Conservation (phyloP, 352 stramenopile genomes). For the Pythium diclinum region DNA sequence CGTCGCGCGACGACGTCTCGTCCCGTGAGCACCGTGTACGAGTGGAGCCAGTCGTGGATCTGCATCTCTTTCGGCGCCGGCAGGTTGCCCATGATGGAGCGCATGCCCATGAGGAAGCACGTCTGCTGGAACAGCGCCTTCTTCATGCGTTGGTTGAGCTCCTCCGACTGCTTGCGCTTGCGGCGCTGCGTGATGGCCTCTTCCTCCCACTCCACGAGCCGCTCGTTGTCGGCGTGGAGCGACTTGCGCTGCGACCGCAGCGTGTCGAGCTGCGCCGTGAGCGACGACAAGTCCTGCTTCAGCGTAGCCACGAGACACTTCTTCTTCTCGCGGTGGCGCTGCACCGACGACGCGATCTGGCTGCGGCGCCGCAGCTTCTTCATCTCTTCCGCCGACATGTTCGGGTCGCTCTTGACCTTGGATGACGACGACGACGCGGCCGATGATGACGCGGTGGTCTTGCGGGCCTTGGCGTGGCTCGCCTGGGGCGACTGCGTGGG, state of each 20-base stretch:
- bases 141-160: constrained; percentile 55
- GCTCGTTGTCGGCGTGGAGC: constrained; percentile 40
- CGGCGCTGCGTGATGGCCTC: constrained; percentile 55
- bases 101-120: constrained; percentile 52
- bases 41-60: constrained; percentile 77
- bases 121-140: constrained; percentile 70
- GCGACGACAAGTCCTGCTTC: constrained; percentile 39
- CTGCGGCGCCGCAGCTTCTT: constrained; percentile 55
- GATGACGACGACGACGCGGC: not conserved
- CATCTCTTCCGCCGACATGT: constrained; percentile 43
- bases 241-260: constrained; percentile 43
- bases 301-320: constrained; percentile 46
- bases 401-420: constrained; percentile 21
- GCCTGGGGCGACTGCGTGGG: constrained; percentile 4
- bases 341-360: constrained; percentile 65
- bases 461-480: constrained; percentile 6
- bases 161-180: constrained; percentile 56
- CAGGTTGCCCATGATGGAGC: constrained; percentile 34
- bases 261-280: constrained; percentile 40
- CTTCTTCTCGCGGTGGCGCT: constrained; percentile 70
- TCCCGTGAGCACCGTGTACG: constrained; percentile 51
- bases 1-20: constrained; percentile 28
- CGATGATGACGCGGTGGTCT: constrained; percentile 10
- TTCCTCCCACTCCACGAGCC: constrained; percentile 56
- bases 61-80: constrained; percentile 47